Evolutionary conservation across 192 early-diverging fungal genomes (phyloP).

Genomic region (Linnemannia zychae): DNA sequence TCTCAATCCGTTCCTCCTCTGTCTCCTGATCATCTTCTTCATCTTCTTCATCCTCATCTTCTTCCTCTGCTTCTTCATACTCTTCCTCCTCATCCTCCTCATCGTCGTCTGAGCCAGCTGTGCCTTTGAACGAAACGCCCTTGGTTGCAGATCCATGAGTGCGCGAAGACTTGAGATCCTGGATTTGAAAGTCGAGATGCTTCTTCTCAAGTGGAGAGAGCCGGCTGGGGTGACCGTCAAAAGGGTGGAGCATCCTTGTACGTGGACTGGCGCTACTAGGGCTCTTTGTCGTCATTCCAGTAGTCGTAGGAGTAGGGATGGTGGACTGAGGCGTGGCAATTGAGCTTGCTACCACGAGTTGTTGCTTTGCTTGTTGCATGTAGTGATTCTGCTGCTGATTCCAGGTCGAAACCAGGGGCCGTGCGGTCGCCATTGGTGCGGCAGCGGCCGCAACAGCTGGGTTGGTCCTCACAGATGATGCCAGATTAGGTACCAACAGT

Average conservation of each 20-base stretch:
- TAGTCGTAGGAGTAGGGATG: background rate
- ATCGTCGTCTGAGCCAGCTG: background rate
- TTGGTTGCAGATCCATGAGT: background rate
- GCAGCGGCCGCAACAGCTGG: background rate
- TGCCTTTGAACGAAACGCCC: background rate
- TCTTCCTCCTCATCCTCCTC: conserved; percentile 11
- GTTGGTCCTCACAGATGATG: background rate
- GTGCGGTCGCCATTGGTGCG: background rate
- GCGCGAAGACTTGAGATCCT: background rate
- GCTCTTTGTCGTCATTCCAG: background rate
- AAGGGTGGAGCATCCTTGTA: conserved; percentile 20
- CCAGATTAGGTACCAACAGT: background rate
- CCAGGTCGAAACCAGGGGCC: background rate
- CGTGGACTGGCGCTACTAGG: conserved; percentile 20
- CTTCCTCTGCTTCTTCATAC: conserved; percentile 15
- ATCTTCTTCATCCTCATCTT: conserved; percentile 23
- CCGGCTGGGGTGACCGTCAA: conserved; percentile 45
- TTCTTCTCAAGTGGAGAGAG: conserved; percentile 41
- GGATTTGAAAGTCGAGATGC: conserved; percentile 24
- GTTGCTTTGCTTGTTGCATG: background rate
- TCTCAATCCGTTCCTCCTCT: conserved; percentile 45
- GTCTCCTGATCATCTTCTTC: conserved; percentile 28
- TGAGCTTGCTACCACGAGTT: background rate
- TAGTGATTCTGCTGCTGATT: background rate
- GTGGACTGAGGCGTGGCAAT: background rate